Conservation (phyloP, 306 rosid genomes). For the Lathyrus sativus region DNA sequence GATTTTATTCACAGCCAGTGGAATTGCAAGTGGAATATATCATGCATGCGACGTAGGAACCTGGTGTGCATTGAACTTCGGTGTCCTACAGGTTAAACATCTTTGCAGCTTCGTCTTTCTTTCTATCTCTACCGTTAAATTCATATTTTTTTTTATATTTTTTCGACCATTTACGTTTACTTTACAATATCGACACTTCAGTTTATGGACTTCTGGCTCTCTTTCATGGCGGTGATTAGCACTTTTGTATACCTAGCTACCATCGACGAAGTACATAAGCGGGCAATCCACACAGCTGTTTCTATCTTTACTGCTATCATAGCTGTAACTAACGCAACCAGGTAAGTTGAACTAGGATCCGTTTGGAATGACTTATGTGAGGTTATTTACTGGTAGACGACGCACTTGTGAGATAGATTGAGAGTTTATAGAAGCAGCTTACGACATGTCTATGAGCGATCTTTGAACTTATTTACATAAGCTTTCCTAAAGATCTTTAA, state of each 20-base stretch:
- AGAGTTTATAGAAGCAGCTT: neutral
- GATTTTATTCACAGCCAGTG: conserved; percentile 81
- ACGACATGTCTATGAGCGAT: neutral
- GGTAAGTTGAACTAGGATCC: conserved; percentile 45
- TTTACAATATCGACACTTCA: conserved; percentile 49
- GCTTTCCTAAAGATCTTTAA: neutral
- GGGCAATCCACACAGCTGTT: conserved; percentile 81
- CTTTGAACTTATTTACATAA: no score
- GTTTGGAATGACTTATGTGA: neutral
- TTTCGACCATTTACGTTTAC: conserved; percentile 25
- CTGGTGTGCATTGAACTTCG: conserved; percentile 76
- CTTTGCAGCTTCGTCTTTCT: conserved; percentile 24
- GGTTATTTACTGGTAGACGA: neutral
- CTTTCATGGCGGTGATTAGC: conserved; percentile 96
- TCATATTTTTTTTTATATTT: neutral
- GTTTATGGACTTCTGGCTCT: conserved; percentile 99
- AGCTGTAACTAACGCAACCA: conserved; percentile 83
- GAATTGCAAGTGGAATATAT: conserved; percentile 82
- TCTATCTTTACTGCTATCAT: conserved; percentile 90
- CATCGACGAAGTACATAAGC: conserved; percentile 67
- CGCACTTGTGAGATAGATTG: neutral
- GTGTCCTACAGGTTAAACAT: conserved; percentile 71
- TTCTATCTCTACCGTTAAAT: no score
- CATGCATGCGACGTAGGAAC: conserved; percentile 99
- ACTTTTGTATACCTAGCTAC: conserved; percentile 82